These are phyloP conservation scores for Aotearoamyces nothofagi DNA, from an alignment of 2,329 filamentous ascomycete species.

Conservation along the genomic window DNA sequence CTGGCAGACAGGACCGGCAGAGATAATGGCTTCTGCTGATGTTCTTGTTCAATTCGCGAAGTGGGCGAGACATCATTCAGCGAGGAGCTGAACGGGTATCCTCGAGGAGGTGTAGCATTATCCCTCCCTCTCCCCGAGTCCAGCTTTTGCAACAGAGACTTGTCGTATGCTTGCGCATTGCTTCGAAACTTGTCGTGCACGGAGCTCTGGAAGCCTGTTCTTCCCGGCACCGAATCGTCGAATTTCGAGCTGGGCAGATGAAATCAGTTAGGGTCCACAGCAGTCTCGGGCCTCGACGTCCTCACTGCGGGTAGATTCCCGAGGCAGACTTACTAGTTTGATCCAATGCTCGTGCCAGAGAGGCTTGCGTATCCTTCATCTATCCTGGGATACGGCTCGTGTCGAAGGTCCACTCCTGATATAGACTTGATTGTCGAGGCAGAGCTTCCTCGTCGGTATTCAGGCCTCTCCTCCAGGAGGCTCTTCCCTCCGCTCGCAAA, in stretches of 20 bases:
- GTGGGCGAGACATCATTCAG: slow-evolving; percentile 19
- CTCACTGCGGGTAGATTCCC: too few species aligned
- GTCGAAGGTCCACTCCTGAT: slow-evolving; percentile 25
- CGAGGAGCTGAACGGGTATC: slow-evolving; percentile 16
- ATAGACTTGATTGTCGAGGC: slow-evolving; percentile 27
- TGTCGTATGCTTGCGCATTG: slow-evolving; percentile 22
- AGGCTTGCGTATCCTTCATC: slow-evolving; percentile 23
- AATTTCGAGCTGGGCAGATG: slow-evolving; percentile 5
- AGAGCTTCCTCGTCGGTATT: slow-evolving; percentile 23
- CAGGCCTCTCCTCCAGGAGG: slow-evolving; percentile 12
- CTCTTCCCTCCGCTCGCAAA: slow-evolving; percentile 19
- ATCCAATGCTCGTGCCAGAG: slow-evolving; percentile 18
- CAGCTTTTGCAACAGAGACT: slow-evolving; percentile 21
- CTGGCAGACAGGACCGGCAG: slow-evolving; percentile 17
- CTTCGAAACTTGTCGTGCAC: slow-evolving; percentile 20
- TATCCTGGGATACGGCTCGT: slow-evolving; percentile 11
- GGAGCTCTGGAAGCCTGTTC: slow-evolving; percentile 18
- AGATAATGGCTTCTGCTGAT: slow-evolving; percentile 20
- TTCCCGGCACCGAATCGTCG: slow-evolving; percentile 9
- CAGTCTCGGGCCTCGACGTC: too few species aligned
- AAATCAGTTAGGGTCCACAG: too few species aligned
- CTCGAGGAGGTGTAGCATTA: slow-evolving; percentile 18
- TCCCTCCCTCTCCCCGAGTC: slow-evolving; percentile 17
- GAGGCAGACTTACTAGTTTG: slow-evolving; percentile 16
- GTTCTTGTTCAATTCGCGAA: slow-evolving; percentile 16